A percentile compares a stretch with the other conserved stretches of the same genome.
phyloP scores from a whole-genome alignment of 2,329 filamentous ascomycete species.

The Neurospora crassa region DNA sequence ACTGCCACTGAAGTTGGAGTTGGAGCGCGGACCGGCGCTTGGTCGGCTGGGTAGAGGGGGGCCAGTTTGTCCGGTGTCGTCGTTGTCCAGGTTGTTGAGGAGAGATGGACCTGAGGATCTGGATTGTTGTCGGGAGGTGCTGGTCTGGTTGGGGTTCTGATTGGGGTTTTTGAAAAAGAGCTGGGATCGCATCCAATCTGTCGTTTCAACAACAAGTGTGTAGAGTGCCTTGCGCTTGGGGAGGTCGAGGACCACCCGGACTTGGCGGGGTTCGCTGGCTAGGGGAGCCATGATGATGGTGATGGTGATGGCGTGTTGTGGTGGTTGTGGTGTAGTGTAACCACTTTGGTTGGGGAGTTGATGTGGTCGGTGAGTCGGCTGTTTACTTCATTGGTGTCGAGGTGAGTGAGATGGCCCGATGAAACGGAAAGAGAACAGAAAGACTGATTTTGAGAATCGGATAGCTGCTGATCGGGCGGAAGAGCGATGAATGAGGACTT shows the following conservation, averaged over 20 bases:
- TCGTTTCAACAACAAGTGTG: conserved; percentile 40
- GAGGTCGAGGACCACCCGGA: conserved; percentile 44
- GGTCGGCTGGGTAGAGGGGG: conserved; percentile 1
- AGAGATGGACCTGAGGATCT: too few relatives aligned
- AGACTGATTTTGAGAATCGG: neutral
- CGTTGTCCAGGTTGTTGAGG: neutral
- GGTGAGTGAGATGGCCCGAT: neutral
- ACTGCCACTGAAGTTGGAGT: conserved; percentile 5
- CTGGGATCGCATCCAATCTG: conserved; percentile 43
- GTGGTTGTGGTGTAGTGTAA: neutral
- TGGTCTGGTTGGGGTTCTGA: conserved; percentile 19
- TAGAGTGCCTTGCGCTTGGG: conserved; percentile 42
- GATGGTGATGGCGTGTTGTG: conserved; percentile 15
- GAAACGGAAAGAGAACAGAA: neutral
- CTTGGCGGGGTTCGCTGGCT: conserved; percentile 43
- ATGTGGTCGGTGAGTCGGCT: neutral
- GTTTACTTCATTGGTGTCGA: neutral
- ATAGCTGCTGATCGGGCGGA: neutral
- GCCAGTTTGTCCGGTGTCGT: neutral
- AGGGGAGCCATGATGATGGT: conserved; percentile 38
- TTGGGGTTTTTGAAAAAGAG: conserved; percentile 29
- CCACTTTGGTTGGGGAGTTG: neutral
- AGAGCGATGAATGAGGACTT: neutral
- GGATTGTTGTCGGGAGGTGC: conserved; percentile 11
- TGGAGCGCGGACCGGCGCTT: neutral